phyloP scores from a whole-genome alignment of 2,329 filamentous ascomycete species.

The Fusarium sp. region DNA sequence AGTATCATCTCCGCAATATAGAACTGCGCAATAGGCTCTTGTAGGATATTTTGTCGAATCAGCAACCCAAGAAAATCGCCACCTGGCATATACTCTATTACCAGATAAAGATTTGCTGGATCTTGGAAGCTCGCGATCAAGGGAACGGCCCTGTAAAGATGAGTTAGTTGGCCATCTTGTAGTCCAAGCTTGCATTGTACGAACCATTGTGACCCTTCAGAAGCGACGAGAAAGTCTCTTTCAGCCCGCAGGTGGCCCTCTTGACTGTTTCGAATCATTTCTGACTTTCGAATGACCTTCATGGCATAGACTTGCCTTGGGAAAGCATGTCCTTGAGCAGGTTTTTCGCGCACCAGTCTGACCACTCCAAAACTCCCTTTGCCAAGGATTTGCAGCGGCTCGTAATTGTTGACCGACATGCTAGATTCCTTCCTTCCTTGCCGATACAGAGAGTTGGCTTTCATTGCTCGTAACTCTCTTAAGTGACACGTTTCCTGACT shows the following conservation, averaged over 20 bases:
- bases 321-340: slow-evolving; percentile 47
- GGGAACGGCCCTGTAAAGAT: slow-evolving; percentile 79
- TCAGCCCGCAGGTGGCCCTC: slow-evolving; percentile 94
- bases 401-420: slow-evolving; percentile 66
- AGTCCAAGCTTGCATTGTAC: slow-evolving; percentile 31
- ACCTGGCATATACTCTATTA: slow-evolving; percentile 99
- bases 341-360: slow-evolving; percentile 80
- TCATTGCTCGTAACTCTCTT: slow-evolving; percentile 78
- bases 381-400: slow-evolving; percentile 84
- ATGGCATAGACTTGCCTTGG: slow-evolving; percentile 82
- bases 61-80: slow-evolving; percentile 92
- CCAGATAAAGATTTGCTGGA: slow-evolving; percentile 83
- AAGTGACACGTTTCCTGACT: slow-evolving; percentile 79
- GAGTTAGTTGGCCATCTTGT: background rate
- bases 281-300: slow-evolving; percentile 95
- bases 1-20: slow-evolving; percentile 97
- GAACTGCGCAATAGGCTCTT: slow-evolving; percentile 83
- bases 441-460: slow-evolving; percentile 64
- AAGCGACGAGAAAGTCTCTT: slow-evolving; percentile 89
- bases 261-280: slow-evolving; percentile 91
- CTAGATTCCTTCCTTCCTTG: slow-evolving; percentile 10
- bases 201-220: slow-evolving; percentile 85
- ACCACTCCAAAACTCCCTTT: slow-evolving; percentile 97
- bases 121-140: slow-evolving; percentile 93
- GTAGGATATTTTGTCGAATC: slow-evolving; percentile 85